Conservation (phyloP, 2,329 filamentous ascomycete genomes). For the Aspergillus spinulosporus region DNA sequence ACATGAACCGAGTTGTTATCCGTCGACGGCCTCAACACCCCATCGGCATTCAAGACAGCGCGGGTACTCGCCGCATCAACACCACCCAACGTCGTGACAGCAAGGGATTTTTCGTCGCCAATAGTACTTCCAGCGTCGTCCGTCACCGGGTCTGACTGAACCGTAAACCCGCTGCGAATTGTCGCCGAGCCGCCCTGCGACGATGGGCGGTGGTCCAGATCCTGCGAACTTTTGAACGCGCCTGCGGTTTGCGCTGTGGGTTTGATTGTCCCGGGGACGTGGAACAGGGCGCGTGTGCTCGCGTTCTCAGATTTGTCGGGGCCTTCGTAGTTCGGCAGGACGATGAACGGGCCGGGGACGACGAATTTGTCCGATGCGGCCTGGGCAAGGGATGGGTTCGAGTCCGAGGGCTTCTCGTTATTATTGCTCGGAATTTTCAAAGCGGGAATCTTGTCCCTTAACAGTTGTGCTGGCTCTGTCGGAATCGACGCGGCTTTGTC, state of each 20-base stretch:
- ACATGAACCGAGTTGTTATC: slow-evolving; percentile 21
- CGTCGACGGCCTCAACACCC: slow-evolving; percentile 27
- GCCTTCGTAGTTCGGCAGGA: slow-evolving; percentile 32
- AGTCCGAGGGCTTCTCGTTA: neutral
- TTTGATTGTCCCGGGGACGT: slow-evolving; percentile 28
- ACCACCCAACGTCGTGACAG: slow-evolving; percentile 19
- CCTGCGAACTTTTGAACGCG: slow-evolving; percentile 13
- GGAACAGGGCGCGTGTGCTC: slow-evolving; percentile 36
- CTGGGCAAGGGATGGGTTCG: neutral
- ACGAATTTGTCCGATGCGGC: slow-evolving; percentile 10
- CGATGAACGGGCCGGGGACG: slow-evolving; percentile 24
- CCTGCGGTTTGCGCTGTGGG: slow-evolving; percentile 24
- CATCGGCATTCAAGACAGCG: slow-evolving; percentile 30
- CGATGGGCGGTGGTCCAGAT: slow-evolving; percentile 17
- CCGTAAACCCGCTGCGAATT: slow-evolving; percentile 33
- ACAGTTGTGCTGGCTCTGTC: neutral
- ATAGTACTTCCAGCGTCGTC: slow-evolving; percentile 31
- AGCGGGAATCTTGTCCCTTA: neutral
- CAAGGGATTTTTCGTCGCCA: slow-evolving; percentile 29
- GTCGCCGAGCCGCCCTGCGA: slow-evolving; percentile 30
- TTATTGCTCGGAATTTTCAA: neutral
- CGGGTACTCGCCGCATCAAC: slow-evolving; percentile 33
- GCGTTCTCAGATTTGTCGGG: slow-evolving; percentile 35
- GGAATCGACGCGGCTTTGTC: neutral
- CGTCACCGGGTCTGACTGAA: slow-evolving; percentile 22